These are phyloP conservation scores for Fraxinus baroniana DNA, from an alignment of 305 asterid genomes.

Conservation along the genomic window DNA sequence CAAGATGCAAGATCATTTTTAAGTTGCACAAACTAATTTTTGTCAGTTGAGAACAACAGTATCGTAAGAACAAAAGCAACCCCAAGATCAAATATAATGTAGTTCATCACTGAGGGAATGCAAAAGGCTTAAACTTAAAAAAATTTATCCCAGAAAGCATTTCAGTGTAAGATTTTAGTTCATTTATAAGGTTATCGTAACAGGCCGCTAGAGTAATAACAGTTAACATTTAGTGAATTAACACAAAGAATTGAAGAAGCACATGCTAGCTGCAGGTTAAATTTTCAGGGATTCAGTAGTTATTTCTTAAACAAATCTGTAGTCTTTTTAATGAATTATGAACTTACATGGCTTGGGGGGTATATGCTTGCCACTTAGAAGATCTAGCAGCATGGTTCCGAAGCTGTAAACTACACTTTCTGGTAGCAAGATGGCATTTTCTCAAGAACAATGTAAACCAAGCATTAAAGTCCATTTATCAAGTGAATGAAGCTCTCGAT, in stretches of 20 bases:
- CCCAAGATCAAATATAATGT: background rate
- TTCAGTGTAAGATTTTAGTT: background rate
- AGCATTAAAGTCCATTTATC: background rate
- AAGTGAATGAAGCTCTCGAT: background rate
- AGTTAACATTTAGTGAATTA: background rate
- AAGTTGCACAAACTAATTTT: background rate
- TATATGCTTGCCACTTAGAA: slow-evolving; percentile 74
- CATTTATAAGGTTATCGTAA: background rate
- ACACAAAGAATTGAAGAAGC: background rate
- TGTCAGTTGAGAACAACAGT: background rate
- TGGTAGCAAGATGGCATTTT: slow-evolving; percentile 9
- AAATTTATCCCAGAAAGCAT: background rate
- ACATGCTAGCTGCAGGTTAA: background rate
- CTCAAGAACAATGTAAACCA: background rate
- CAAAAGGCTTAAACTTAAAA: background rate
- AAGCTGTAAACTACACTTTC: slow-evolving; percentile 74
- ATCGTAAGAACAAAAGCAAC: background rate
- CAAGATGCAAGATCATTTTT: background rate
- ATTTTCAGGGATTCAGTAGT: background rate
- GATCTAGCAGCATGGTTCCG: slow-evolving; percentile 73
- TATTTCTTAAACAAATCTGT: background rate
- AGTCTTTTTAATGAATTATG: background rate
- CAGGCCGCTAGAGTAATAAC: background rate
- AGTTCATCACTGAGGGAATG: background rate
- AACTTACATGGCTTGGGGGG: slow-evolving; percentile 71